phyloP scores from a whole-genome alignment of 306 rosid species.

The Vigna reflexopilosa region DNA sequence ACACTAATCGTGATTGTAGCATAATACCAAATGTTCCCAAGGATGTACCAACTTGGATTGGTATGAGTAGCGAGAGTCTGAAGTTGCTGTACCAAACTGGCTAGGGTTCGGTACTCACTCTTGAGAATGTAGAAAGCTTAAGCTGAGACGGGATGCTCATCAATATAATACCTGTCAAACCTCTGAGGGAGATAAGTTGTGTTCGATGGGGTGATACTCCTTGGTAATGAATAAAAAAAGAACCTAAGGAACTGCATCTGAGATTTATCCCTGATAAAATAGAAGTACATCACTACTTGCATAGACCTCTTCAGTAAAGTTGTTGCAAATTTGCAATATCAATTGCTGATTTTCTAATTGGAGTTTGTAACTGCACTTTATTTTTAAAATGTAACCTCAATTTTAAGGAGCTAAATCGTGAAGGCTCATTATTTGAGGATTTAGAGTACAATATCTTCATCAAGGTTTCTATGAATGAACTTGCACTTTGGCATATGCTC shows the following conservation, averaged over 20 bases:
- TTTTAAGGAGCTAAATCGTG: not conserved
- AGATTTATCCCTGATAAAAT: not conserved
- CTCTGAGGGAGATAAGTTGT: too few relatives aligned
- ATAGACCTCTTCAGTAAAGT: not conserved
- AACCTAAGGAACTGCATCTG: not conserved
- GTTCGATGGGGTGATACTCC: too few relatives aligned
- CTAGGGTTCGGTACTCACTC: too few relatives aligned
- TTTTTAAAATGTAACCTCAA: not conserved
- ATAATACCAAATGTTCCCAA: not conserved
- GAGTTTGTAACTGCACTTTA: not conserved
- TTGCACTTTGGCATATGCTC: not conserved
- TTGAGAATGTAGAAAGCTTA: too few relatives aligned
- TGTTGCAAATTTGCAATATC: not conserved
- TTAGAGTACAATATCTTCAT: constrained; percentile 1
- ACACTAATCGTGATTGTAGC: not conserved
- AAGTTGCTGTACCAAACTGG: too few relatives aligned
- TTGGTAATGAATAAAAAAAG: too few relatives aligned
- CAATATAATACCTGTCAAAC: too few relatives aligned
- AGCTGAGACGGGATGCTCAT: too few relatives aligned
- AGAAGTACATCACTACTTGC: not conserved
- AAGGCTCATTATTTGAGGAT: not conserved
- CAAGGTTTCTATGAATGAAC: constrained; percentile 15
- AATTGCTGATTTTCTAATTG: not conserved
- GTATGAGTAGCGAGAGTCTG: too few relatives aligned
- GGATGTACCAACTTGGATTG: not conserved